Evolutionary conservation across 352 stramenopile genomes (phyloP).

Genomic region (Phytophthora pistaciae): DNA sequence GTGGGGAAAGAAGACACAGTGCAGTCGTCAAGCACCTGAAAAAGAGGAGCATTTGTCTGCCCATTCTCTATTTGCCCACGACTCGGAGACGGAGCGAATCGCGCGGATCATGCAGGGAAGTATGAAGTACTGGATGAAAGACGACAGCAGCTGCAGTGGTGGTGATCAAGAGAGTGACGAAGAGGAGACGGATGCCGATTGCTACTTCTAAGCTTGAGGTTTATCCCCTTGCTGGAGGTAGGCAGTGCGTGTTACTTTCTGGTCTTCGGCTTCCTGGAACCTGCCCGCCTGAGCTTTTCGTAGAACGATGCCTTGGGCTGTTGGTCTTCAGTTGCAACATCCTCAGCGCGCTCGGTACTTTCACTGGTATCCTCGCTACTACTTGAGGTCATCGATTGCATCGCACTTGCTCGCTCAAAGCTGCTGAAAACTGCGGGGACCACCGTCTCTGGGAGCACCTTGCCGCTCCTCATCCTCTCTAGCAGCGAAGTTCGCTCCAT

Average conservation of each 20-base stretch:
- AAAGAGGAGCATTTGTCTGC: slow-evolving; percentile 6
- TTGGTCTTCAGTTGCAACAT: slow-evolving; percentile 9
- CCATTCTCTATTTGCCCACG: slow-evolving; percentile 33
- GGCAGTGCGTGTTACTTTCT: slow-evolving; percentile 37
- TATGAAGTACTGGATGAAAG: slow-evolving; percentile 66
- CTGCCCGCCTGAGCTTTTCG: slow-evolving; percentile 73
- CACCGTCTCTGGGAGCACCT: slow-evolving; percentile 65
- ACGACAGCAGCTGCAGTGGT: slow-evolving; percentile 34
- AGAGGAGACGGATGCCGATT: slow-evolving; percentile 45
- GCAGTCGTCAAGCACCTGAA: not conserved
- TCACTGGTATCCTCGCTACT: slow-evolving; percentile 31
- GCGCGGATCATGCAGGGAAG: slow-evolving; percentile 83
- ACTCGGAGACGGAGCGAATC: slow-evolving; percentile 84
- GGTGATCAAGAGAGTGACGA: slow-evolving; percentile 42
- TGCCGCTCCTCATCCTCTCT: slow-evolving; percentile 75
- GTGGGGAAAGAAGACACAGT: not conserved
- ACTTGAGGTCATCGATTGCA: slow-evolving; percentile 4
- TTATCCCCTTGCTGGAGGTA: not conserved
- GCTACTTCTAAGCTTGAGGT: slow-evolving; percentile 33
- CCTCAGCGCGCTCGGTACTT: slow-evolving; percentile 22
- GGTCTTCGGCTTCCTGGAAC: slow-evolving; percentile 59
- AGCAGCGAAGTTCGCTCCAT: slow-evolving; percentile 82
- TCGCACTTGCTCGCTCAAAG: slow-evolving; percentile 4
- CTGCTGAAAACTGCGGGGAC: not conserved
- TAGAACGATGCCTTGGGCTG: slow-evolving; percentile 76